Evolutionary conservation across 2,329 filamentous ascomycete genomes (phyloP).

Genomic region (Tolypocladium pustulatum): DNA sequence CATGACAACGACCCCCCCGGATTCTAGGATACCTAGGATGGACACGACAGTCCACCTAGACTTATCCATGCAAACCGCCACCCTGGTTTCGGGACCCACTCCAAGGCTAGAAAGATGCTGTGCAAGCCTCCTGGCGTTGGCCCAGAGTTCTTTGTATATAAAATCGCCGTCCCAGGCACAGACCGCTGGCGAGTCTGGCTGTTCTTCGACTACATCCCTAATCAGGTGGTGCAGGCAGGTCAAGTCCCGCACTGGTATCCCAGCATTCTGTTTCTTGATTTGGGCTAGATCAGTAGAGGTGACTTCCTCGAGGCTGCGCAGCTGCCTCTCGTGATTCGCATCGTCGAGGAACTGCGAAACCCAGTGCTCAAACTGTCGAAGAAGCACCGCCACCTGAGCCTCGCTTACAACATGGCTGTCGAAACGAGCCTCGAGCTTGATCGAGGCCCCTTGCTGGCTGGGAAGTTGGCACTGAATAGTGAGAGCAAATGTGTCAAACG

Average conservation of each 20-base stretch:
- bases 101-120: background rate
- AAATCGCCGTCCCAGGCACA: background rate
- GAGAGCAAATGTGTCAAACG: background rate
- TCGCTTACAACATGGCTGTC: background rate
- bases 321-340: background rate
- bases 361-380: background rate
- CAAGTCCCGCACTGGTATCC: background rate
- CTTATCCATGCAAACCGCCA: background rate
- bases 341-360: background rate
- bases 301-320: background rate
- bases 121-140: background rate
- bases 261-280: background rate
- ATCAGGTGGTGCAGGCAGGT: background rate
- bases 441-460: background rate
- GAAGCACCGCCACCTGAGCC: background rate
- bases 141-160: background rate
- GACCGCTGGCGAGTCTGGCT: background rate
- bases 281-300: background rate
- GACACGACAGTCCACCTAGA: background rate
- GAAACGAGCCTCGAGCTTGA: background rate
- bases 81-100: background rate
- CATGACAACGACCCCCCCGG: background rate
- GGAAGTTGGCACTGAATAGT: background rate
- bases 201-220: background rate
- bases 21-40: background rate